phyloP scores from a whole-genome alignment of 2,329 filamentous ascomycete genomes.

The Xylariaceae sp. region DNA sequence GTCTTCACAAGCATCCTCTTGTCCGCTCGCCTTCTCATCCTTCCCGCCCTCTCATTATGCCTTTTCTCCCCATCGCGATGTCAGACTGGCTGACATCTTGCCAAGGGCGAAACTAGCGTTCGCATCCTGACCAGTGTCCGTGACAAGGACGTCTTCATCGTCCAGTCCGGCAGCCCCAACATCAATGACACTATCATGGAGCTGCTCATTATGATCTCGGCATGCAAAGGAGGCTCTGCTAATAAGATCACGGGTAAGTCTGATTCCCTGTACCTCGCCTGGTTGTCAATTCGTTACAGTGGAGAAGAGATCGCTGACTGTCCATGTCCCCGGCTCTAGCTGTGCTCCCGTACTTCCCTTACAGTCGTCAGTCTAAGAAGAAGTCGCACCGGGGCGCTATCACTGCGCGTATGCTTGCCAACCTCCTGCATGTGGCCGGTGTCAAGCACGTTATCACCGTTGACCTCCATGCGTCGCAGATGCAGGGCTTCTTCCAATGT shows the following conservation, averaged over 20 bases:
- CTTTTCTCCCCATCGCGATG: slow-evolving; percentile 5
- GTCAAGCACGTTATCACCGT: slow-evolving; percentile 98
- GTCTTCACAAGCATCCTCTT: background rate
- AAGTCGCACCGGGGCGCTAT: slow-evolving; percentile 96
- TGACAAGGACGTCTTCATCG: slow-evolving; percentile 98
- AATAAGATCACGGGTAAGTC: slow-evolving; percentile 87
- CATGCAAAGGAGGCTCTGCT: slow-evolving; percentile 94
- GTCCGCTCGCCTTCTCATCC: background rate
- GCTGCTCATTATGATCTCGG: slow-evolving; percentile 97
- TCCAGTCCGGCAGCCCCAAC: slow-evolving; percentile 90
- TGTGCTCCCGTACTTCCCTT: slow-evolving; percentile 94
- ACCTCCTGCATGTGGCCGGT: slow-evolving; percentile 85
- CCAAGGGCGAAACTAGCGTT: slow-evolving; percentile 63
- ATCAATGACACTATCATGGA: slow-evolving; percentile 99
- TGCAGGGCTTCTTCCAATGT: slow-evolving; percentile 98
- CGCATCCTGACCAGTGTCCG: slow-evolving; percentile 71
- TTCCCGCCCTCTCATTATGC: background rate
- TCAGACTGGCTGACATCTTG: slow-evolving; percentile 24
- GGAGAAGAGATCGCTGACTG: slow-evolving; percentile 8
- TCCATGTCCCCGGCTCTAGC: slow-evolving; percentile 43
- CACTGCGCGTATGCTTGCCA: slow-evolving; percentile 94
- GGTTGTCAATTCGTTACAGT: background rate
- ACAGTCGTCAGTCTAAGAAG: slow-evolving; percentile 98
- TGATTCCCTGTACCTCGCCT: slow-evolving; percentile 1
- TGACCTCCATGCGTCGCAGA: slow-evolving; percentile 94